Evolutionary conservation across 1,139 yeast species (phyloP), one percentile per base, ranked within the genome.

Genomic region (Yamadazyma diospyri): DNA sequence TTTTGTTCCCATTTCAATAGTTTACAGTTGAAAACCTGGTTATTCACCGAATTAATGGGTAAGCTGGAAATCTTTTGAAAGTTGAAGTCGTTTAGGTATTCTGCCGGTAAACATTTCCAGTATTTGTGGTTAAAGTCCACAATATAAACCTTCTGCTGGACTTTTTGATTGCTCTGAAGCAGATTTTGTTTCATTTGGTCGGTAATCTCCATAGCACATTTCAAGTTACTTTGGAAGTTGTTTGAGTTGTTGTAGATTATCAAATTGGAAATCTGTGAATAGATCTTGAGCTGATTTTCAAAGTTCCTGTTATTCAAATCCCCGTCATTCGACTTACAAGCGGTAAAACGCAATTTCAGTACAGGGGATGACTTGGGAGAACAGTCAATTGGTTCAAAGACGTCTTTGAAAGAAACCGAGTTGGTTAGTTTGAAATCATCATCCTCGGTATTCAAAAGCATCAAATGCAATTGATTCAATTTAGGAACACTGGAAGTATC

Each of bases 1-100:
- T 61, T 58, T 38, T 65, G 70, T 42, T 65, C 71, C 48, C 58
- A 53, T 32, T 53, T 50, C 29, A 60, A 50, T 23, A 59, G 43
- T 29, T 56, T 50, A 29, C 58, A 53, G 13, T 46, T 35, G 39
- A 46, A 45, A 9, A 37, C 38, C 32, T 44, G 41, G 36, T 48
- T 47, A 25, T 47, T 43, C 20, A 51, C 33, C 6, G 53, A 42
- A 34, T 50, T 48, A 6, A 46, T 46, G 5, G 51, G 51, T 23
- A 43, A 35, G 16, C 43, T 40, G 25, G 41, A 37, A 16, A 47
- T 23, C 21, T 34, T 35, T 7, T 28, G 26, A 27, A 43, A 47
- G 28, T 50, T 50, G 13, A 37, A 32, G 18, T 46, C 41, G 32
- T 45, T 39, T 22, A 47, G 35, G 34, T 38, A 53, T 17, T 39